Base-by-base conservation (phyloP, 2,329 filamentous ascomycete genomes). In the Trichocomaceae sp. region DNA sequence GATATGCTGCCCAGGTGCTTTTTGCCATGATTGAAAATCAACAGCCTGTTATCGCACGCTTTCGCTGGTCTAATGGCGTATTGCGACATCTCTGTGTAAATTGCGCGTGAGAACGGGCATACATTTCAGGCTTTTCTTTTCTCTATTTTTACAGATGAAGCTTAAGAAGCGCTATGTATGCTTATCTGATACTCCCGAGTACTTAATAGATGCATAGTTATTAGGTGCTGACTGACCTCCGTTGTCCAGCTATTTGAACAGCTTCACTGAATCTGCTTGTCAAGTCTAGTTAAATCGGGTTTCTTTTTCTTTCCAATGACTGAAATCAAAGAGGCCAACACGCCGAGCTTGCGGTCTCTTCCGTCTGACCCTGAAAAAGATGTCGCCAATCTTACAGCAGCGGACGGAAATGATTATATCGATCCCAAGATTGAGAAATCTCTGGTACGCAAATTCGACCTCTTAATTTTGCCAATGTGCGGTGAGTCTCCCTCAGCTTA, bases 401-500 rank as follows among this genome's bases (percentile, higher is more conserved):
- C 29, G n/a, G 22, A 50, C n/a, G 20, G 22, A n/a, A 42, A 54
- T n/a, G 52, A 54, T 26, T 54, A 54, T 19, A 42, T 54, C 29
- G 52, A 54, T 26, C 52, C 52, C 23, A 54, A 49, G 15, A 49
- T 54, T 15, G 52, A 54, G 17, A 42, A 26, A 17, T 54, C 52
- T 33, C 23, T 54, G 20, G 52, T 54, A 10, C 52, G 52, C 13
- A 54, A 54, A 42, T 54, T 54, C 5, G 52, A 54, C 33, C 23
- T 54, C 8, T 35, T 54, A 5, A 54, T 54, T 26, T 37, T 54
- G 26, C 52, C 52, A 8, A 49, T 54, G 45, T 54, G 52, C 10
- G 52, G 52, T 54, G 42, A 17, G 52, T 54, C 23, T 42, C 23
- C 3, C 26, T 29, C 5, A 8, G 26, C 26, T 26, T 7, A 26